Evolutionary conservation across 2,329 filamentous ascomycete species (phyloP).

Genomic region (Didymella segeticola): DNA sequence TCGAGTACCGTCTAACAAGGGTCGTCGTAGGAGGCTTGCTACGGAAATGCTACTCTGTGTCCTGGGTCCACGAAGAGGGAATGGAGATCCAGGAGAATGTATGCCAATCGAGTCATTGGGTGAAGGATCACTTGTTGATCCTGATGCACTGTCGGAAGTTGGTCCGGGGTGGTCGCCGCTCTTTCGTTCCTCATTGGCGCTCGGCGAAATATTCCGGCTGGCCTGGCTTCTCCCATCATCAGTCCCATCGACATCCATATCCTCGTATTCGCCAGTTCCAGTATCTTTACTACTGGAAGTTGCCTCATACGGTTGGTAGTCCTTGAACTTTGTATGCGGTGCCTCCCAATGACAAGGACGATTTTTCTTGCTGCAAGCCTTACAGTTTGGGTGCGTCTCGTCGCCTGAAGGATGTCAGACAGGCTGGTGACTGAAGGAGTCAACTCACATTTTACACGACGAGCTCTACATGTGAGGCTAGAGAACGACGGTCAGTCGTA

Average conservation of each 20-base stretch:
- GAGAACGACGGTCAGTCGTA: conserved; percentile 4
- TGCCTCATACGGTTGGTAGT: conserved; percentile 30
- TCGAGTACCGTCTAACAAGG: conserved; percentile 9
- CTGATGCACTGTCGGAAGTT: conserved; percentile 18
- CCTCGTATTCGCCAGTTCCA: conserved; percentile 15
- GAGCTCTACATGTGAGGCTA: conserved; percentile 40
- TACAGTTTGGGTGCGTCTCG: conserved; percentile 37
- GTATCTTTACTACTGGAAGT: conserved; percentile 22
- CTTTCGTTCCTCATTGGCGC: background rate
- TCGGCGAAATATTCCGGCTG: conserved; percentile 29
- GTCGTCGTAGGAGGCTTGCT: conserved; percentile 19
- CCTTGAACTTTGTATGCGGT: conserved; percentile 35
- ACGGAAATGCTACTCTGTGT: conserved; percentile 14
- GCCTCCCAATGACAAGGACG: conserved; percentile 42
- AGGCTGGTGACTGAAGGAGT: background rate
- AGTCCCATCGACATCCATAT: conserved; percentile 25
- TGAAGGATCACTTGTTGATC: conserved; percentile 22
- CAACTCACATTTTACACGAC: conserved; percentile 42
- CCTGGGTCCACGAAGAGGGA: background rate
- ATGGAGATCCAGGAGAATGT: conserved; percentile 23
- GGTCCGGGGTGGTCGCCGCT: conserved; percentile 7
- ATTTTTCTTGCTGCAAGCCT: conserved; percentile 42
- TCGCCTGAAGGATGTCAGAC: conserved; percentile 27
- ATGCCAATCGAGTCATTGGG: conserved; percentile 15
- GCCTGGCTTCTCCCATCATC: conserved; percentile 20